phyloP scores from a whole-genome alignment of 345 rosid genomes.

The Erodium maritimum region DNA sequence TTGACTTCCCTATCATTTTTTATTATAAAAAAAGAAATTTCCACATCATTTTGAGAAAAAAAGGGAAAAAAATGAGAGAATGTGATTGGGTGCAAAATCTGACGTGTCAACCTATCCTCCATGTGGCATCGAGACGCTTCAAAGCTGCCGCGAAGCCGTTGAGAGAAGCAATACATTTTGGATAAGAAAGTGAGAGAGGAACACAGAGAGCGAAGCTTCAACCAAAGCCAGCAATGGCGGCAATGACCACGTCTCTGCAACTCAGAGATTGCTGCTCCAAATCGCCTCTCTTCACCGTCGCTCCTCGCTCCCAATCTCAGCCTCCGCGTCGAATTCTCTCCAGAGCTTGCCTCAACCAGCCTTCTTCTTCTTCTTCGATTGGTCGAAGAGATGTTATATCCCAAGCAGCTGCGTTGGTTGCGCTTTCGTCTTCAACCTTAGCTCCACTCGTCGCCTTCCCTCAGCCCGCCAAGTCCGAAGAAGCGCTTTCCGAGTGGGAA shows the following conservation, averaged over 20 bases:
- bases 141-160: not conserved
- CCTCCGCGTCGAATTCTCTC: slow-evolving; percentile 20
- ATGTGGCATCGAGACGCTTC: not conserved
- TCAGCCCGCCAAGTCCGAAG: slow-evolving; percentile 36
- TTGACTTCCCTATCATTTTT: no score
- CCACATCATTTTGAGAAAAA: no score
- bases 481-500: slow-evolving; percentile 69
- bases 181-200: not conserved
- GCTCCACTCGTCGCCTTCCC: slow-evolving; percentile 16
- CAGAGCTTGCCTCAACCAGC: slow-evolving; percentile 25
- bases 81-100: not conserved
- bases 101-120: not conserved
- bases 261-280: slow-evolving; percentile 1
- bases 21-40: no score
- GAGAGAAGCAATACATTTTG: not conserved
- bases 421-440: slow-evolving; percentile 16
- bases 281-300: slow-evolving; percentile 7
- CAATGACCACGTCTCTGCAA: slow-evolving; percentile 10
- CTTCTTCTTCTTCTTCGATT: slow-evolving; percentile 12
- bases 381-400: slow-evolving; percentile 24
- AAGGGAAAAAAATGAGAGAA: no score
- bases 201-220: not conserved
- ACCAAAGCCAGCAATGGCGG: not conserved
- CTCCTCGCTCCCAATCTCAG: slow-evolving; percentile 16
- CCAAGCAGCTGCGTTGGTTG: slow-evolving; percentile 15